A percentile compares a stretch with the other conserved stretches of the same genome.
phyloP scores from a whole-genome alignment of 2,329 filamentous ascomycete species.

The Daldinia sp. region DNA sequence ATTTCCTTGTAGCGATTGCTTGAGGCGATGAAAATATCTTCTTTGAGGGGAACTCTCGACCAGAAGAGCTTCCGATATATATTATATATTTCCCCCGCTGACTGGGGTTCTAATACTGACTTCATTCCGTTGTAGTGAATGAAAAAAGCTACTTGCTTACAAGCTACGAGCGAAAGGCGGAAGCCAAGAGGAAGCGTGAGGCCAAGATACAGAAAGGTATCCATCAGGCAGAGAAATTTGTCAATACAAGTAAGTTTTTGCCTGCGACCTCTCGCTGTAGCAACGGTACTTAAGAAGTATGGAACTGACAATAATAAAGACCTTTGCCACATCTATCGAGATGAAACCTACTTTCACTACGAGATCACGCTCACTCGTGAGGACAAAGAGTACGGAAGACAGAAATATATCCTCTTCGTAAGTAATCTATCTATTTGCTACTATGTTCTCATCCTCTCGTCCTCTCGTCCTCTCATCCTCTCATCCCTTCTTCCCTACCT shows the following conservation, averaged over 20 bases:
- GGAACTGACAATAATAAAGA: conserved; percentile 49
- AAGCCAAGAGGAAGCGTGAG: conserved; percentile 15
- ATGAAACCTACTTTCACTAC: conserved; percentile 70
- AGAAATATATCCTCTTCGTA: conserved; percentile 69
- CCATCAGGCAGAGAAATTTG: conserved; percentile 51
- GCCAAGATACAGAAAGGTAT: conserved; percentile 45
- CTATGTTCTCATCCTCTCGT: neutral
- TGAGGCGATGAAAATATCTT: neutral
- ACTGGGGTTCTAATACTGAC: neutral
- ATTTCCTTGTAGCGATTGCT: neutral
- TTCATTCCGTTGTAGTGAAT: conserved; percentile 18
- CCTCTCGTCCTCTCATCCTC: neutral
- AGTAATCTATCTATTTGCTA: conserved; percentile 43
- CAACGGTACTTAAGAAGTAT: neutral
- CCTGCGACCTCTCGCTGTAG: neutral
- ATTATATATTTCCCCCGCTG: no score
- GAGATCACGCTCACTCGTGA: conserved; percentile 67
- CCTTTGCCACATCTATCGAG: conserved; percentile 71
- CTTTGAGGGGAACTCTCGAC: neutral
- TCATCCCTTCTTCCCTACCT: neutral
- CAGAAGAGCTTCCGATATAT: neutral
- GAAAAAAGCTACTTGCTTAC: conserved; percentile 56
- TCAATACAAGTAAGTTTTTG: conserved; percentile 58
- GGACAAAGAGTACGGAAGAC: conserved; percentile 54
- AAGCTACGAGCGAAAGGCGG: conserved; percentile 46